Evolutionary conservation across 371 early-diverging fungal genomes (phyloP), one percentile per base, ranked within the genome.

Genomic region (Coemansia sp.): DNA sequence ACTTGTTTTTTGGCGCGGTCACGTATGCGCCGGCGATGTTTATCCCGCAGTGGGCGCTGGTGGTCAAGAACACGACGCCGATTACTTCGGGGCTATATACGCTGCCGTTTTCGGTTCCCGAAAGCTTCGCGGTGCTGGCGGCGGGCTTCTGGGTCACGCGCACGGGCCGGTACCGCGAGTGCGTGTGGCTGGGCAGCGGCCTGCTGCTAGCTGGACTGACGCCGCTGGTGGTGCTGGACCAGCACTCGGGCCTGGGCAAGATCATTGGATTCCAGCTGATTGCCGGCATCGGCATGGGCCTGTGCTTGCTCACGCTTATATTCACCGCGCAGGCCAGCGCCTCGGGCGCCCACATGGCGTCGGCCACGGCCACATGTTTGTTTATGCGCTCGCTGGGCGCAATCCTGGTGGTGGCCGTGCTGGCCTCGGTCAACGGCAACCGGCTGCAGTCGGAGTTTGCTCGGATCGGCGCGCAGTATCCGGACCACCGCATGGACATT

Each of bases 41-140:
- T 59, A 65, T 89, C 0, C 93, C 94, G 3, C 77, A 90, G 11
- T 94, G 74, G 74, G 58, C 74, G 11, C 45, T 74, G 1, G 62
- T 74, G 2, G 74, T 74, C 32, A 57, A 55, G 16, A 74, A 63
- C 49, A 55, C 74, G 9, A 74, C 74, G 5, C 70, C 74, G n/a
- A 62, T 74, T 13, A 74, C 74, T 0, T 74, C 74, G 2, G 66
- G 70, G 0, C 62, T 74, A 13, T 74, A 74, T 43, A 61, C 62
- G 0, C 42, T 74, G 11, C 74, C 74, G 5, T 62, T 65, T n/a
- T 62, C 58, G 1, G 39, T 74, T 10, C 14, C 70, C 0, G 74
- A 74, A 48, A 49, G 61, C 3, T 39, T 70, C 0, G 57, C 63
- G 0, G 65, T 62, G 0, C 26, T 59, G 8, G 9, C 38, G 7